Base-by-base conservation (phyloP, 768 basidiomycete species). In the Mycena sanguinolenta region DNA sequence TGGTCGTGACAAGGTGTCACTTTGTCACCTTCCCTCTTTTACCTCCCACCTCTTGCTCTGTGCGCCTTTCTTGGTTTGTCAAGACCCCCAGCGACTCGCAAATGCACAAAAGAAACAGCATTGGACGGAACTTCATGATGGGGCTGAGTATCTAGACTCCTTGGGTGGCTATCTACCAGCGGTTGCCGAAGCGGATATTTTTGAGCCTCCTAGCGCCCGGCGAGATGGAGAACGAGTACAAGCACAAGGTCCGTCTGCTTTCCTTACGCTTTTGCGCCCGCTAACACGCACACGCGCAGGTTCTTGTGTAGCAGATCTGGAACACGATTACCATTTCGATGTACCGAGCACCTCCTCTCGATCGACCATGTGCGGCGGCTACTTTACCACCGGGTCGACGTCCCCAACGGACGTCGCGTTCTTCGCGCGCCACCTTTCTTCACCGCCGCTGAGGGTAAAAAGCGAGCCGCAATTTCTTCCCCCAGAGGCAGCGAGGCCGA, bases 291-390 rank as follows among this genome's bases (percentile, higher is more conserved):
- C 23, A 19, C 16, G 19, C 63, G 36, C 65, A 96, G 94, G 96
- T 99, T 44, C 88, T 99, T 44, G 97, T 99, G 46, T 98, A 96
- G 34, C 98, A 98, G 82, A 96, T 99, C 69, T 99, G 98, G 98
- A 99, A 99, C 79, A 98, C 98, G 42, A 92, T 99, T 82, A 98
- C 99, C 82, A 99, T 99, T 74, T 99, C 97, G 21, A 99, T 99
- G 98, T 99, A 99, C 83, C 92, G 98, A 99, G 79, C 98, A 99
- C 79, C 80, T 99, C n/a, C 85, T 99, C 38, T 98, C 97, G 62
- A 99, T 99, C 78, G 96, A 98, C 75, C 97, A 99, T 76, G 97
- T 99, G 53, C 98, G 99, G 84, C 97, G 97, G 79, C 83, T 99
- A 19, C 89, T 99, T 8, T 99, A 99, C 76, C 98, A 99, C 81